Evolutionary conservation across 1,284 basidiomycete species (phyloP).

Genomic region (Tilletia indica): DNA sequence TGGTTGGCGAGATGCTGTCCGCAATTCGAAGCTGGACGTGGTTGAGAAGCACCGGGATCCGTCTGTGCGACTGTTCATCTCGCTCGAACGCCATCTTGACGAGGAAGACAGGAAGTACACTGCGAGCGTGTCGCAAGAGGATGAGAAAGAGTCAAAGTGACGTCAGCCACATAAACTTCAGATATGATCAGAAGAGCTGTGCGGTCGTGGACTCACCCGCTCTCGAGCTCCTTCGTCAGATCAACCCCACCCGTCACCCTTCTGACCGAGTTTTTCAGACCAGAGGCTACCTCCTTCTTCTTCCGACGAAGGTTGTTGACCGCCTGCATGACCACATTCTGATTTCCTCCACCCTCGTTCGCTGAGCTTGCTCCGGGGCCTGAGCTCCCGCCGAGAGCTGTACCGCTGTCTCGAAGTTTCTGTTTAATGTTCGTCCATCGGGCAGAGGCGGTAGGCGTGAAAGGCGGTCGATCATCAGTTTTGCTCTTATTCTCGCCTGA

Average conservation of each 20-base stretch:
- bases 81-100: conserved; percentile 85
- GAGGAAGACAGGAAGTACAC: conserved; percentile 32
- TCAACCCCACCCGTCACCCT: conserved; percentile 7
- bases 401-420: neutral
- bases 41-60: conserved; percentile 83
- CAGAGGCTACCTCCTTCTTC: neutral
- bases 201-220: neutral
- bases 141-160: neutral
- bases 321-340: neutral
- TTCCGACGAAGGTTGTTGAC: neutral
- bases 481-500: no score
- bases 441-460: neutral
- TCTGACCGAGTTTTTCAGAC: neutral
- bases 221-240: conserved; percentile 18
- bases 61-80: conserved; percentile 79
- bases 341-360: neutral
- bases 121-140: neutral
- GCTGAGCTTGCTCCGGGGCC: neutral
- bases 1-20: conserved; percentile 76
- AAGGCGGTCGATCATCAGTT: neutral
- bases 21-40: conserved; percentile 78
- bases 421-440: neutral
- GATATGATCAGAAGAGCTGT: neutral
- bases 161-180: neutral
- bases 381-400: neutral